Percentiles rank a stretch among this genome's conserved stretches.
Conservation (phyloP, 2,329 filamentous ascomycete species). For the Fusarium sp. region DNA sequence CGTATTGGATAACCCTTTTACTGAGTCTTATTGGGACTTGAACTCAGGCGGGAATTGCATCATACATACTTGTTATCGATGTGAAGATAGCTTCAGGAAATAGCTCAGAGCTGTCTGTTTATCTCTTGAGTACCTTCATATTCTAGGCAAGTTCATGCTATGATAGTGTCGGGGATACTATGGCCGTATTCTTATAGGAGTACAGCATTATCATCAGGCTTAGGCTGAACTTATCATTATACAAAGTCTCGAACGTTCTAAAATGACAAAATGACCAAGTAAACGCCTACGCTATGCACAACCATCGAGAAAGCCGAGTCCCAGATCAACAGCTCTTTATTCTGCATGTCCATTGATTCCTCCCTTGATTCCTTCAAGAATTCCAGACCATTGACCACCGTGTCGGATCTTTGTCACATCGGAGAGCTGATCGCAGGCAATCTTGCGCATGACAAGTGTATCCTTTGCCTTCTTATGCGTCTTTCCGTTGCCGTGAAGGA, state of each 20-base stretch:
- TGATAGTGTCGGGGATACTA: too few species aligned
- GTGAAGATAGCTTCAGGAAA: too few species aligned
- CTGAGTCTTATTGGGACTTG: too few species aligned
- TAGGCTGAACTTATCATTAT: background rate
- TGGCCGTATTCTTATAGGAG: background rate
- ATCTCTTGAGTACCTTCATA: too few species aligned
- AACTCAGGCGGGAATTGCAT: too few species aligned
- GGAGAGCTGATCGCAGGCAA: conserved; percentile 72
- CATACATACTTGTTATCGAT: too few species aligned
- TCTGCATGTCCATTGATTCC: conserved; percentile 54
- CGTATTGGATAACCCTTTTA: too few species aligned
- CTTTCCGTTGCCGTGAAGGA: conserved; percentile 74
- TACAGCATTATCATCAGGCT: background rate
- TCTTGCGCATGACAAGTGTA: conserved; percentile 77
- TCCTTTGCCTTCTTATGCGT: conserved; percentile 75
- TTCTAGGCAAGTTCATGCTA: too few species aligned
- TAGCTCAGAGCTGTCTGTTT: too few species aligned
- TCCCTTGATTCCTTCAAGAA: conserved; percentile 64
- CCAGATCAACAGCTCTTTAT: conserved; percentile 11
- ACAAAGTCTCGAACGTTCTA: background rate
- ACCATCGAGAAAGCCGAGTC: background rate
- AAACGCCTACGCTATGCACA: conserved; percentile 46
- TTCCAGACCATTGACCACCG: conserved; percentile 60
- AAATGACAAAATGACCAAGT: background rate
- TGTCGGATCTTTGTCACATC: conserved; percentile 59